phyloP scores from a whole-genome alignment of 1,284 basidiomycete genomes.

The Agroathelia rolfsii region DNA sequence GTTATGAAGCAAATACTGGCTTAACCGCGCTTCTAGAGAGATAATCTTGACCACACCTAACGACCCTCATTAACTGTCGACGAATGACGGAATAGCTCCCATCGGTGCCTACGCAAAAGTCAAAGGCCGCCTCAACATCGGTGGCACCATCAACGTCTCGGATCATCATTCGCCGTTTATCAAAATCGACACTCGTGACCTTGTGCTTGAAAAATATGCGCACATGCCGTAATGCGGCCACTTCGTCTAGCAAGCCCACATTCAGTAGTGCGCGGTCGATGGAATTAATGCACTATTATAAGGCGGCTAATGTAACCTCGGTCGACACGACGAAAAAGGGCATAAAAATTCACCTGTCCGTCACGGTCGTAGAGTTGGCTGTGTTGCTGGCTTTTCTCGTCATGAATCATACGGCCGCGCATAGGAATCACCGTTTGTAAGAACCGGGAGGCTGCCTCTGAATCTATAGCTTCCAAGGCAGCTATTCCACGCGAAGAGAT shows the following conservation, averaged over 20 bases:
- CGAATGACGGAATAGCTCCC: constrained; percentile 82
- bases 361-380: constrained; percentile 84
- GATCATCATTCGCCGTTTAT: constrained; percentile 46
- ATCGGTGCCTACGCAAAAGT: constrained; percentile 84
- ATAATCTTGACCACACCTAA: constrained; percentile 51
- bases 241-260: constrained; percentile 71
- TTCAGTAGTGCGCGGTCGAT: constrained; percentile 86
- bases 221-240: constrained; percentile 53
- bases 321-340: constrained; percentile 14
- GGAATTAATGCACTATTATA: constrained; percentile 91
- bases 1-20: constrained; percentile 18
- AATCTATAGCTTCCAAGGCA: constrained; percentile 75
- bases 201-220: constrained; percentile 75
- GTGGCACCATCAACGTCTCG: constrained; percentile 33
- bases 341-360: constrained; percentile 57
- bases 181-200: constrained; percentile 65
- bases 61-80: constrained; percentile 82
- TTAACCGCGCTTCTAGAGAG: constrained; percentile 13
- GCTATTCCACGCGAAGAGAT: constrained; percentile 89
- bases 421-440: constrained; percentile 83
- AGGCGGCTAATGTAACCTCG: too few relatives aligned
- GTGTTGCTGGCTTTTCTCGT: constrained; percentile 54
- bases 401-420: constrained; percentile 94
- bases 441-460: constrained; percentile 65
- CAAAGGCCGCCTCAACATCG: constrained; percentile 49